phyloP scores from a whole-genome alignment of 164 flowering plant species.

The Vitis vinifera region ASM3070453v1 NC_081805.1:3882001-3882500 shows the following conservation, averaged over 20 bases:
- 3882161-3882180: too few relatives aligned
- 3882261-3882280: not conserved
- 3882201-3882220: not conserved
- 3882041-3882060: not conserved
- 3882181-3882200: not conserved
- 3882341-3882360: slow-evolving; percentile 1
- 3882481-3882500: not conserved
- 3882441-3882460: slow-evolving; percentile 34
- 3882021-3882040: not conserved
- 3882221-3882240: not conserved
- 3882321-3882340: too few relatives aligned
- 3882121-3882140: not conserved
- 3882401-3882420: slow-evolving; percentile 32
- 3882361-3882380: slow-evolving; percentile 20
- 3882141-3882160: not conserved
- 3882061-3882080: not conserved
- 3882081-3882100: not conserved
- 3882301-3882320: not conserved
- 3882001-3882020: not conserved
- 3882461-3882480: not conserved
- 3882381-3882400: slow-evolving; percentile 5
- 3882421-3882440: slow-evolving; percentile 34
- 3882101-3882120: not conserved
- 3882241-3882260: not conserved
- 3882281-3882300: not conserved